These are phyloP conservation scores for Abelmoschus esculentus DNA, from an alignment of 345 rosid genomes.

Conservation along the genomic window DNA sequence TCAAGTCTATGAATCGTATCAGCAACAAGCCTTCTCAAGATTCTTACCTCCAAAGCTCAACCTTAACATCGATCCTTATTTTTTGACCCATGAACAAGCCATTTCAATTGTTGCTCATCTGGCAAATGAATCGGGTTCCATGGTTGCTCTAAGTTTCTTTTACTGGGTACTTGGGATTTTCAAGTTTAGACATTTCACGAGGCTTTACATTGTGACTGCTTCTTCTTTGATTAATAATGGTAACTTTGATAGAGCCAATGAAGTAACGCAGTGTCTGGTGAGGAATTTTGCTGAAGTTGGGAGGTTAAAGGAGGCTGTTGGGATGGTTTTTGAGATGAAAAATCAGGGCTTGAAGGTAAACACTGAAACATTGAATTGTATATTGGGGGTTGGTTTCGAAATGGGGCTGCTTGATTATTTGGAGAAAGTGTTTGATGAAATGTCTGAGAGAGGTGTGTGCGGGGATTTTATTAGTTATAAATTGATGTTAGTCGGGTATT, in stretches of 20 bases:
- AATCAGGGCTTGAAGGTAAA: conserved; percentile 57
- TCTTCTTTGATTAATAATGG: conserved; percentile 49
- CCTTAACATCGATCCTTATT: conserved; percentile 31
- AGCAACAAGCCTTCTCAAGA: conserved; percentile 24
- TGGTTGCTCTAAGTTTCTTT: conserved; percentile 78
- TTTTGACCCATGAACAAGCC: conserved; percentile 64
- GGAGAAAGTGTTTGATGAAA: conserved; percentile 67
- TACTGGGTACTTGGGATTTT: conserved; percentile 49
- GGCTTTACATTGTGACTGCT: conserved; percentile 64
- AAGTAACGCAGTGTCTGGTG: conserved; percentile 59
- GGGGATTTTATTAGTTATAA: conserved; percentile 54
- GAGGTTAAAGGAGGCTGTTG: conserved; percentile 56
- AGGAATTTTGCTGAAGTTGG: conserved; percentile 65
- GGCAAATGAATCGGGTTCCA: conserved; percentile 66
- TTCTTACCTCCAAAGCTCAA: conserved; percentile 34
- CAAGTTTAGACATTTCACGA: conserved; percentile 71
- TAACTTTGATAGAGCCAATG: conserved; percentile 57
- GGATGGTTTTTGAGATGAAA: conserved; percentile 67
- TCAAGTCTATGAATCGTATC: conserved; percentile 44
- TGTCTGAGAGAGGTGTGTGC: conserved; percentile 54
- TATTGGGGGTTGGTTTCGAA: conserved; percentile 19
- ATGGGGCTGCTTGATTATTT: conserved; percentile 52
- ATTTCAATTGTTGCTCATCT: conserved; percentile 67
- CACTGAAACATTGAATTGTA: conserved; percentile 36
- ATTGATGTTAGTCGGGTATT: conserved; percentile 54